Base-by-base conservation (phyloP, 768 basidiomycete genomes). In the Hebeloma cylindrosporum region DNA sequence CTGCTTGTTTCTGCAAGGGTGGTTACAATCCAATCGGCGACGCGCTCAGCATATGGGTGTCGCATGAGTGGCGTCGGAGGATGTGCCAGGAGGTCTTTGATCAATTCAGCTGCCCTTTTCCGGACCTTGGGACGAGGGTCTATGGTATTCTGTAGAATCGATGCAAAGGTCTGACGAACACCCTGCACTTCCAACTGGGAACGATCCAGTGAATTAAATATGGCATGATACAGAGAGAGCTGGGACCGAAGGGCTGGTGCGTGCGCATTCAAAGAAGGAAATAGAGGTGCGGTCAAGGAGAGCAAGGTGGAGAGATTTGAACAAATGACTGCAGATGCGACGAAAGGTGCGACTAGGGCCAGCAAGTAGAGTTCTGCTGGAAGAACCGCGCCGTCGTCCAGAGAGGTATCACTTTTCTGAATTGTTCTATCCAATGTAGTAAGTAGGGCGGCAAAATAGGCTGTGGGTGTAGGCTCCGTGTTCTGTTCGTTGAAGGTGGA, bases 91-190 rank as follows among this genome's bases (percentile, higher is more conserved):
- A 93, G 74, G 53, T 89, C 86, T 56, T 76, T 78, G 23, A 99
- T 77, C 14, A 88, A 78, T 58, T 97, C 94, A 34, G 85, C 84
- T 17, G 94, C 93, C 60, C 85, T 82, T 65, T 80, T 93, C 44
- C 96, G 82, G 40, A 99, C 93, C 70, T 98, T 97, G 14, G 96
- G 96, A 39, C 96, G 73, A 3, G 84, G 77, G 67, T 99, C 96
- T 32, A 92, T 73, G 54, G 81, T 84, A 35, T 96, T 69, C 36
- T 89, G 85, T 30, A 98, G 69, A 41, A 96, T 72, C 27, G 88
- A 84, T 32, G 87, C 85, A 72, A 93, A 97, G 2, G 84, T 75
- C 61, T 94, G 89, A 28, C 88, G 83, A 36, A 89, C 74, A 37
- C 74, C 76, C 45, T 75, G 79, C 2, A 64, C 67, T 25, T 89